phyloP scores from a whole-genome alignment of 2,329 filamentous ascomycete genomes.

The Lachnellula cervina region DNA sequence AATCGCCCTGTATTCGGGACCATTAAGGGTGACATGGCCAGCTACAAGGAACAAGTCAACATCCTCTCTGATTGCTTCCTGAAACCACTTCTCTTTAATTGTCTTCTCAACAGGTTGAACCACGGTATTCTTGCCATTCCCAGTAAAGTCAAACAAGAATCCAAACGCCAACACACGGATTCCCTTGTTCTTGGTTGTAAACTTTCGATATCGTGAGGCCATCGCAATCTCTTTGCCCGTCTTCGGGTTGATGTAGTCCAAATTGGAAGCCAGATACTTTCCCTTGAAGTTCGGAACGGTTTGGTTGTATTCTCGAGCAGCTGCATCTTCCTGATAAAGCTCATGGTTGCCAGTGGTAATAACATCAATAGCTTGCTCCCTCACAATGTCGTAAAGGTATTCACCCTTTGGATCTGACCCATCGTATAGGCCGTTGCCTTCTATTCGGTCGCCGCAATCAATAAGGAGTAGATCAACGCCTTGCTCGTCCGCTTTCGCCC shows the following conservation, averaged over 20 bases:
- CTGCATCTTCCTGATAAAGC: slow-evolving; percentile 76
- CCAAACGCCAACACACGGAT: slow-evolving; percentile 84
- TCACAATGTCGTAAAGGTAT: slow-evolving; percentile 84
- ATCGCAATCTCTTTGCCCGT: slow-evolving; percentile 70
- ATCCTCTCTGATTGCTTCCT: slow-evolving; percentile 75
- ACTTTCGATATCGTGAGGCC: slow-evolving; percentile 78
- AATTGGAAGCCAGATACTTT: slow-evolving; percentile 83
- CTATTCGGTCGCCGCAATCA: slow-evolving; percentile 89
- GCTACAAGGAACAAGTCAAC: slow-evolving; percentile 82
- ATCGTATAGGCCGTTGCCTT: slow-evolving; percentile 94
- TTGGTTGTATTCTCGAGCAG: slow-evolving; percentile 69
- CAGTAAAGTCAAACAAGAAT: slow-evolving; percentile 90
- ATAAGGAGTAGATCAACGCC: slow-evolving; percentile 86
- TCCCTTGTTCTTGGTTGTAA: slow-evolving; percentile 84
- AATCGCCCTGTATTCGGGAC: slow-evolving; percentile 71
- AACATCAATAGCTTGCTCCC: slow-evolving; percentile 76
- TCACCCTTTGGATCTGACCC: slow-evolving; percentile 80
- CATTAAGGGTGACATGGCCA: slow-evolving; percentile 79
- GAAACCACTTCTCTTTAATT: slow-evolving; percentile 83
- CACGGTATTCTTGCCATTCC: slow-evolving; percentile 85
- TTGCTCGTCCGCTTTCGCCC: slow-evolving; percentile 67
- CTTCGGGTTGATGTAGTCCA: slow-evolving; percentile 76
- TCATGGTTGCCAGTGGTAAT: slow-evolving; percentile 92
- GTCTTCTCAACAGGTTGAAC: slow-evolving; percentile 77
- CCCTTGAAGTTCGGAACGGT: slow-evolving; percentile 80